Percentiles rank a stretch among this genome's conserved stretches.
These are phyloP conservation scores for Gaeumannomyces sp. DNA, from an alignment of 2,329 filamentous ascomycete genomes.

Conservation along the genomic window DNA sequence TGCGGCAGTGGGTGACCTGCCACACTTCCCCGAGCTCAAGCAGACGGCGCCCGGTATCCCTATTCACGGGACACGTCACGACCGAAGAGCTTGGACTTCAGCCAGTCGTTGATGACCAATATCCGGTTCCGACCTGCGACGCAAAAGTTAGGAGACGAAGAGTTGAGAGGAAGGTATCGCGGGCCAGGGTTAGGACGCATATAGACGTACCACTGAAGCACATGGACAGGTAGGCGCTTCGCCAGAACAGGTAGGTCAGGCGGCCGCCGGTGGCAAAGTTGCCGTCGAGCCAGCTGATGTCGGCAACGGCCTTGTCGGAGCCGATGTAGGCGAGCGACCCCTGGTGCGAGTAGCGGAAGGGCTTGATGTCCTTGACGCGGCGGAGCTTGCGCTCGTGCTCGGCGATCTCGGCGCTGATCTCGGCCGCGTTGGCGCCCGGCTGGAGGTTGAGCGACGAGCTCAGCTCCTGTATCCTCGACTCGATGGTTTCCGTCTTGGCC, in stretches of 20 bases:
- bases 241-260: conserved; percentile 97
- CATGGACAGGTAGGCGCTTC: conserved; percentile 97
- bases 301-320: conserved; percentile 90
- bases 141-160: conserved; percentile 19
- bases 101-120: conserved; percentile 88
- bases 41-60: conserved; percentile 12
- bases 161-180: neutral
- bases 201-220: conserved; percentile 91
- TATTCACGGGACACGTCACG: conserved; percentile 88
- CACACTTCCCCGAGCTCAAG: too few relatives aligned
- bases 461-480: conserved; percentile 67
- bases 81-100: conserved; percentile 94
- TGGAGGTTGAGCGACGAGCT: conserved; percentile 55
- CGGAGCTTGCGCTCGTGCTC: conserved; percentile 78
- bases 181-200: neutral
- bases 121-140: conserved; percentile 79
- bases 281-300: conserved; percentile 94
- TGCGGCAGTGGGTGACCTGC: too few relatives aligned
- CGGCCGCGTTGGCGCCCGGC: conserved; percentile 60
- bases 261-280: conserved; percentile 92
- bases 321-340: conserved; percentile 96
- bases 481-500: conserved; percentile 85
- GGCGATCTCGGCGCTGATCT: conserved; percentile 70
- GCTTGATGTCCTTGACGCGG: conserved; percentile 88
- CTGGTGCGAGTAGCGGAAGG: conserved; percentile 98